Evolutionary conservation across 2,329 filamentous ascomycete species (phyloP).

Genomic region (Xylariomycetidae sp.): DNA sequence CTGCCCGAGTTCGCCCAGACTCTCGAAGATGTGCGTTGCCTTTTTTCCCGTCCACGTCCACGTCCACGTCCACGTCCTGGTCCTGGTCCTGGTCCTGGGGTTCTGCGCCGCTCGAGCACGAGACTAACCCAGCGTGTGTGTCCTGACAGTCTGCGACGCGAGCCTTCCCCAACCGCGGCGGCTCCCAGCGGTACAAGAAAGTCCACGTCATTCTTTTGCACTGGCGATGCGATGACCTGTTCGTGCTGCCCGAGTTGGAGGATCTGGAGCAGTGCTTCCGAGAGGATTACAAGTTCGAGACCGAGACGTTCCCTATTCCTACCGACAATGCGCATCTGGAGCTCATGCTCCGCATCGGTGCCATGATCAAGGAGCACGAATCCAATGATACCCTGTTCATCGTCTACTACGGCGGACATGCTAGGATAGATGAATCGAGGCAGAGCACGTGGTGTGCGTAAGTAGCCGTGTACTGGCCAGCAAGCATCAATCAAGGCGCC

Average conservation of each 20-base stretch:
- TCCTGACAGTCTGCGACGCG: conserved; percentile 42
- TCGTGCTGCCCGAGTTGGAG: conserved; percentile 52
- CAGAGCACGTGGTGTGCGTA: conserved; percentile 57
- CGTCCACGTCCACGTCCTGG: too few relatives aligned
- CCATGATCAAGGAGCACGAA: conserved; percentile 52
- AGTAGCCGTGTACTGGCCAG: conserved; percentile 26
- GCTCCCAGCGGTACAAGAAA: conserved; percentile 48
- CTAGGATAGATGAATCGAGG: conserved; percentile 52
- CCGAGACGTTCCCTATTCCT: conserved; percentile 52
- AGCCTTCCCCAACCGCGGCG: conserved; percentile 51
- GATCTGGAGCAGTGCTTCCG: conserved; percentile 49
- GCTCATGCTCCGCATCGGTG: conserved; percentile 50
- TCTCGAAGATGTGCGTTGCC: conserved; percentile 44
- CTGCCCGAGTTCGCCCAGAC: conserved; percentile 48
- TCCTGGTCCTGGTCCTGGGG: too few relatives aligned
- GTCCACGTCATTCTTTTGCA: conserved; percentile 50
- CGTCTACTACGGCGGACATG: conserved; percentile 55
- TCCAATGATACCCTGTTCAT: conserved; percentile 50
- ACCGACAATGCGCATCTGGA: conserved; percentile 53
- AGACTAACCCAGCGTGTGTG: conserved; percentile 7
- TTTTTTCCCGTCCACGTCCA: background rate
- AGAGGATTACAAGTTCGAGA: conserved; percentile 50
- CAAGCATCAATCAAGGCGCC: background rate
- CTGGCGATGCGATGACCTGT: conserved; percentile 53
- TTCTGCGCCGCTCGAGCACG: too few relatives aligned